phyloP scores from a whole-genome alignment of 169 alveolate genomes.

The Miamiensis avidus region DNA sequence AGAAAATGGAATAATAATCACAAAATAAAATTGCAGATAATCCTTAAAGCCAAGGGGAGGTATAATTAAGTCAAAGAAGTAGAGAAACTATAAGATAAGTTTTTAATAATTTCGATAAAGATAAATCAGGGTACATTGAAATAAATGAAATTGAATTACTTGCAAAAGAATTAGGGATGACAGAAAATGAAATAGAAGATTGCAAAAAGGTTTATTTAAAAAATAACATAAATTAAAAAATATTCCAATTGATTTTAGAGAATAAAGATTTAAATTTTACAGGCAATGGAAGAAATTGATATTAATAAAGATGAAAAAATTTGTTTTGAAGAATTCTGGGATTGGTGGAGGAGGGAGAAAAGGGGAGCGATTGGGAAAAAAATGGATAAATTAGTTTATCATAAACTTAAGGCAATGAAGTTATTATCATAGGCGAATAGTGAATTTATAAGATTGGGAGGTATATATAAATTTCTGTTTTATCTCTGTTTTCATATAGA shows the following conservation, averaged over 20 bases:
- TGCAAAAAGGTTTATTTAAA: not conserved
- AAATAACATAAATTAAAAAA: not conserved
- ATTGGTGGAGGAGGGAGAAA: constrained; percentile 22
- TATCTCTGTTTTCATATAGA: not conserved
- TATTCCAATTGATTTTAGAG: not conserved
- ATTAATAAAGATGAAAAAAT: constrained; percentile 11
- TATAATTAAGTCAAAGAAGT: too few species aligned
- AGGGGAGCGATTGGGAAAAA: constrained; percentile 1
- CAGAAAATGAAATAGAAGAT: not conserved
- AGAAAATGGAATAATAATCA: too few species aligned
- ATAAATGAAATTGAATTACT: constrained; percentile 2
- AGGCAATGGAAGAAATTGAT: constrained; percentile 6
- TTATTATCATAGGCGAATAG: constrained; percentile 6
- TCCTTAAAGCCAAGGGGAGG: too few species aligned
- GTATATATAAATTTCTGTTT: not conserved
- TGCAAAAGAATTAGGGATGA: constrained; percentile 7
- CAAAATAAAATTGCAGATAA: too few species aligned
- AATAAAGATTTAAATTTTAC: not conserved
- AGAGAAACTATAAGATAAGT: constrained; percentile 8
- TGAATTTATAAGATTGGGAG: constrained; percentile 11
- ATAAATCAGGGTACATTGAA: constrained; percentile 3
- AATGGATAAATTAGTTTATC: constrained; percentile 12
- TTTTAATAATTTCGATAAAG: constrained; percentile 6
- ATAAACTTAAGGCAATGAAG: constrained; percentile 8
- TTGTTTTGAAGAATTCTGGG: constrained; percentile 25